Evolutionary conservation across 176 grass and related monocot genomes (phyloP).

Genomic region (Ensete glaucum): DNA sequence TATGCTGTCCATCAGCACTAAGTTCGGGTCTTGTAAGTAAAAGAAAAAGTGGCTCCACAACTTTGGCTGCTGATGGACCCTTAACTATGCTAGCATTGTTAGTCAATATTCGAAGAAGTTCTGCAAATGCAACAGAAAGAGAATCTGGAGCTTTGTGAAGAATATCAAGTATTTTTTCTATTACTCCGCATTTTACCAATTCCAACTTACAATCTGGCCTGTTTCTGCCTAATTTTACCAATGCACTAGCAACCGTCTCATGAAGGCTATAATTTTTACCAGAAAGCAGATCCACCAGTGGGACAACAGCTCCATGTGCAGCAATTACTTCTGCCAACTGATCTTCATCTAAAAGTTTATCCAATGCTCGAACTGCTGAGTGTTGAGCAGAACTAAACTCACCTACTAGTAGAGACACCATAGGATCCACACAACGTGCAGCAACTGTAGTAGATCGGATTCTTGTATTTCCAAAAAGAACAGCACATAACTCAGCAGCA

Average conservation of each 20-base stretch:
- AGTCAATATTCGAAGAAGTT: slow-evolving; percentile 96
- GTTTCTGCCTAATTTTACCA: slow-evolving; percentile 94
- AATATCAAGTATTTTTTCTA: slow-evolving; percentile 94
- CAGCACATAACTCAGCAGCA: slow-evolving; percentile 87
- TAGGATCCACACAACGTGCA: slow-evolving; percentile 84
- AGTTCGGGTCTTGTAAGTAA: slow-evolving; percentile 71
- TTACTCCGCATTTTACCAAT: slow-evolving; percentile 93
- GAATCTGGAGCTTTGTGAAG: slow-evolving; percentile 95
- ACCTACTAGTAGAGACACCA: slow-evolving; percentile 71
- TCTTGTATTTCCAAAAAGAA: slow-evolving; percentile 92
- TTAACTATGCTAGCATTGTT: slow-evolving; percentile 96
- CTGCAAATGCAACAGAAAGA: slow-evolving; percentile 73
- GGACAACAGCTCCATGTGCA: slow-evolving; percentile 76
- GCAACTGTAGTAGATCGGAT: slow-evolving; percentile 92
- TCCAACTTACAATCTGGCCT: slow-evolving; percentile 92
- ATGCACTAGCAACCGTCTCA: slow-evolving; percentile 76
- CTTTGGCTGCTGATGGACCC: slow-evolving; percentile 94
- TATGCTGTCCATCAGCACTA: slow-evolving; percentile 89
- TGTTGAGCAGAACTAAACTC: slow-evolving; percentile 78
- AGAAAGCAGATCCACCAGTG: slow-evolving; percentile 86
- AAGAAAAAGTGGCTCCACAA: slow-evolving; percentile 85
- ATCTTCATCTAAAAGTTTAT: slow-evolving; percentile 94
- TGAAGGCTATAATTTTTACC: slow-evolving; percentile 88
- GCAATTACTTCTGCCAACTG: slow-evolving; percentile 86
- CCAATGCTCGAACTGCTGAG: slow-evolving; percentile 92